Evolutionary conservation across 345 rosid genomes (phyloP).

Genomic region (Cardamine occulta): DNA sequence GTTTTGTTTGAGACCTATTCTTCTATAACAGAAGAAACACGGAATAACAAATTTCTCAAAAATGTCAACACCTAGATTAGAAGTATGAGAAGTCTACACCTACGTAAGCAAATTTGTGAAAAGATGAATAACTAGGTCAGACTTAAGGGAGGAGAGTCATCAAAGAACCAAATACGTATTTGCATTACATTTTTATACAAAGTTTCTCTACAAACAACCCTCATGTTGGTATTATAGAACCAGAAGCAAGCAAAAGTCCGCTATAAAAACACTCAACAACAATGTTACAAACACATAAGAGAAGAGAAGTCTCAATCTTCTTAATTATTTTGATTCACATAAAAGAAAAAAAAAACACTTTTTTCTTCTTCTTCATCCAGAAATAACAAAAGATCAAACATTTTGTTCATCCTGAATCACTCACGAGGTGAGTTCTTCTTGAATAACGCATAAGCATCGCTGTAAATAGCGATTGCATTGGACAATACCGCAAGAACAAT

Average conservation of each 20-base stretch:
- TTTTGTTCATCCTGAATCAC: slow-evolving; percentile 7
- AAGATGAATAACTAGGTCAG: background rate
- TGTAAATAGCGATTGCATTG: slow-evolving; percentile 60
- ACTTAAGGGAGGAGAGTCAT: background rate
- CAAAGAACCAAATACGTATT: background rate
- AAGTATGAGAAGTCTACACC: background rate
- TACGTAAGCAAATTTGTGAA: background rate
- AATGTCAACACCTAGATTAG: no score
- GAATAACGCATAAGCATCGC: slow-evolving; percentile 61
- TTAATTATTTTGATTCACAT: slow-evolving; percentile 35
- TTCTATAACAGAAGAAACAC: no score
- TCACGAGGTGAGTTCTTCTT: slow-evolving; percentile 45
- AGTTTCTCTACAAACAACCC: slow-evolving; percentile 28
- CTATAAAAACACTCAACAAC: slow-evolving; percentile 22
- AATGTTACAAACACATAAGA: slow-evolving; percentile 18
- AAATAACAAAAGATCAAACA: background rate
- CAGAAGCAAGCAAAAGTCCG: slow-evolving; percentile 35
- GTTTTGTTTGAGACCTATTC: no score
- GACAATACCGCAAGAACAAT: slow-evolving; percentile 62
- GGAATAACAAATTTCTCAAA: no score
- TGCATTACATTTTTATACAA: slow-evolving; percentile 35
- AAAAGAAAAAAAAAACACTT: background rate
- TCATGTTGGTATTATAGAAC: slow-evolving; percentile 2
- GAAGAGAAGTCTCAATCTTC: slow-evolving; percentile 28
- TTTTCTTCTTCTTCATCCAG: slow-evolving; percentile 20